Evolutionary conservation across 2,329 filamentous ascomycete species (phyloP), one percentile per base, ranked within the genome.

Genomic region (Paracamarosporium sp.): DNA sequence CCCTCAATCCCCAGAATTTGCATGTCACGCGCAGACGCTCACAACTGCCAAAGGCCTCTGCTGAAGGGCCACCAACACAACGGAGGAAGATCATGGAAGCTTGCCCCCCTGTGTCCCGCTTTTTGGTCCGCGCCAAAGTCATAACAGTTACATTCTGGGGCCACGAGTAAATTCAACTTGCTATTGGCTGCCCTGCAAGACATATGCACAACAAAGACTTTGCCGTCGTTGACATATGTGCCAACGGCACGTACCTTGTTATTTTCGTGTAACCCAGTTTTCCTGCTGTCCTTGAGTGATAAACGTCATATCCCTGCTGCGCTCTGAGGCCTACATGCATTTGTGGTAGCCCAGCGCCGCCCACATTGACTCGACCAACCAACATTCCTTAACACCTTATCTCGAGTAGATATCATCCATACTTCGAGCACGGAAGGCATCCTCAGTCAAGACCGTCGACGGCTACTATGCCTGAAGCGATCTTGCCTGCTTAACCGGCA

Each of bases 21-120:
- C n/a, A 22, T 35, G 38, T 58, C 56, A 58, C 56, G 56, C 56
- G 56, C 56, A 44, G 44, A 45, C 38, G 40, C 50, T 28, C 48
- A 30, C 36, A 40, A 27, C 30, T 31, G 28, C 40, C 13, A 51
- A 43, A 50, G 41, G 46, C 36, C n/a, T 30, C 48, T 24, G 33
- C n/a, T 31, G 36, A 35, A 51, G 35, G 36, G 27, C 36, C 48
- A 51, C 35, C 27, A 51, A 31, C 20, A 38, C 46, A 20, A 46
- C 8, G 27, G 13, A 15, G 25, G 24, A 31, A 12, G 9, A 5
- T 38, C 15, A 20, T 27, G 27, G 22, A 12, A 50, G n/a, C 33
- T 40, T n/a, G 25, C 22, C 8, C 22, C 25, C 22, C 13, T 15
- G 11, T 13, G 20, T 43, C 40, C 13, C 11, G 12, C 9, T 11